Percentiles rank a stretch among this genome's conserved stretches.
These are phyloP conservation scores for Crotalaria pallida DNA, from an alignment of 306 rosid genomes.

Conservation along the genomic window DNA sequence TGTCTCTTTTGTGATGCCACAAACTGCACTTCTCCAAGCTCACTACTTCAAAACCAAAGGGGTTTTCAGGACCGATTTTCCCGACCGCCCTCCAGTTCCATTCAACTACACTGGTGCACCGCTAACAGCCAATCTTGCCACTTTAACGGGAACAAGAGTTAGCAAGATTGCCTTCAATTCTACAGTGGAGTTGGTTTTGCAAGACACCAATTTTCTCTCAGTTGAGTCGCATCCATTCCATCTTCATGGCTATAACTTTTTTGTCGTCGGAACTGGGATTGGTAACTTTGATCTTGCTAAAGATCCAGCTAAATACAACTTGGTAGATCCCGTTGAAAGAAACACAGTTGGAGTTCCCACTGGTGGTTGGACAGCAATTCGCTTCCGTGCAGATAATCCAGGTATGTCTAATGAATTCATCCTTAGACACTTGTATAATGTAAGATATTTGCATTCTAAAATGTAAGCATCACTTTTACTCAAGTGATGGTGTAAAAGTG, in stretches of 20 bases:
- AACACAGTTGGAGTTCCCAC: slow-evolving; percentile 77
- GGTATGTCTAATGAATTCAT: slow-evolving; percentile 27
- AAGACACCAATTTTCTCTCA: slow-evolving; percentile 63
- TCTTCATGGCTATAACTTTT: slow-evolving; percentile 43
- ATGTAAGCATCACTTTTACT: too few relatives aligned
- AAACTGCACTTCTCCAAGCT: slow-evolving; percentile 64
- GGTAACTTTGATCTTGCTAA: slow-evolving; percentile 68
- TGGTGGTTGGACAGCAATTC: slow-evolving; percentile 79
- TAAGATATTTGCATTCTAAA: too few relatives aligned
- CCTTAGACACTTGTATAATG: background rate
- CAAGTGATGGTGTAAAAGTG: too few relatives aligned
- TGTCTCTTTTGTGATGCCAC: slow-evolving; percentile 62
- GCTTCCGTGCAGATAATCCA: slow-evolving; percentile 76
- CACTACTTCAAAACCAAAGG: slow-evolving; percentile 55
- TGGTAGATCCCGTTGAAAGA: slow-evolving; percentile 80
- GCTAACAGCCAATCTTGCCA: slow-evolving; percentile 47
- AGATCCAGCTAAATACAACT: slow-evolving; percentile 59
- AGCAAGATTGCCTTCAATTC: slow-evolving; percentile 67
- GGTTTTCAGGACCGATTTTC: slow-evolving; percentile 56
- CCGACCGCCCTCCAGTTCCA: slow-evolving; percentile 44
- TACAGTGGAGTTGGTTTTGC: slow-evolving; percentile 61
- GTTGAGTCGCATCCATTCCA: slow-evolving; percentile 84
- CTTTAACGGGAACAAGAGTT: slow-evolving; percentile 53
- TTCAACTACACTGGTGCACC: slow-evolving; percentile 71
- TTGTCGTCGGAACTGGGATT: slow-evolving; percentile 66